Percentiles rank a stretch among this genome's conserved stretches.
Conservation (phyloP, 306 rosid genomes). For the Casuarina cunninghamiana region DNA sequence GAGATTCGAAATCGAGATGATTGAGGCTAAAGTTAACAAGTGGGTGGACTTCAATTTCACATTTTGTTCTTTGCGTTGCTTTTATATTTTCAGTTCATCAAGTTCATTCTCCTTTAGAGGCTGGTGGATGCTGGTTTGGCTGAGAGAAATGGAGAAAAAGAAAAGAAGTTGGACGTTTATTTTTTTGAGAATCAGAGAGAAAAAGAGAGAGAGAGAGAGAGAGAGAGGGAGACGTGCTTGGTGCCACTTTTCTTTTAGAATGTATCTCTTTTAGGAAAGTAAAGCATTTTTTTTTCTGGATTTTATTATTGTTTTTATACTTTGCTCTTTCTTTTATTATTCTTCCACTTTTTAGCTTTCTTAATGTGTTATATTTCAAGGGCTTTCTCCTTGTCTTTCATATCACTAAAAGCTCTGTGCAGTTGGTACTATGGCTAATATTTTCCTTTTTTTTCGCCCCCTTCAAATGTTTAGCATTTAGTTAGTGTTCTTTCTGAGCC, state of each 20-base stretch:
- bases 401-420: background rate
- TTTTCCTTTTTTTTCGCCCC: background rate
- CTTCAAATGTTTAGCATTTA: no score
- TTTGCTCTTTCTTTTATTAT: background rate
- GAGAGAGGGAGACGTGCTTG: background rate
- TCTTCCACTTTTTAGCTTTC: background rate
- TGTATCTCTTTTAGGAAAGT: background rate
- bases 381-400: background rate
- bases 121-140: background rate
- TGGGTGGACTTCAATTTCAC: constrained; percentile 6
- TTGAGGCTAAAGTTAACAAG: background rate
- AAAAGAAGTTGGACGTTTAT: background rate
- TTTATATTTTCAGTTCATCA: background rate
- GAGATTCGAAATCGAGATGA: background rate
- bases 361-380: background rate
- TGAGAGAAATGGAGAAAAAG: background rate
- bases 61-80: background rate
- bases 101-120: background rate
- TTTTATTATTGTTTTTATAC: no score
- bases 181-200: background rate
- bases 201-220: background rate
- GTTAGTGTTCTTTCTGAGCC: no score
- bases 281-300: background rate
- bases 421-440: background rate
- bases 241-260: background rate